phyloP scores from a whole-genome alignment of 345 rosid genomes.

The Anacardium occidentale region DNA sequence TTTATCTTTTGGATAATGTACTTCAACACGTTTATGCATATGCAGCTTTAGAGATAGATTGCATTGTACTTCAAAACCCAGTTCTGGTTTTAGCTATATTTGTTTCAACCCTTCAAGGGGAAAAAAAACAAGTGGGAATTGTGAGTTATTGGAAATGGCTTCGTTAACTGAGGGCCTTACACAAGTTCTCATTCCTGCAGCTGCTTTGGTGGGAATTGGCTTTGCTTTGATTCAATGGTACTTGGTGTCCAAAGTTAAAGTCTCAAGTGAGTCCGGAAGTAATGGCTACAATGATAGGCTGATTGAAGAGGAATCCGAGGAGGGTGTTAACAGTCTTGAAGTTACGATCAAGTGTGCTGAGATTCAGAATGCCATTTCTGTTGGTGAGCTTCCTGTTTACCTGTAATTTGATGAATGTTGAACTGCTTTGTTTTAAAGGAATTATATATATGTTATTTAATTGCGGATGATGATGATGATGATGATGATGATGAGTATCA shows the following conservation, averaged over 20 bases:
- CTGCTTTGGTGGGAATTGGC: constrained; percentile 53
- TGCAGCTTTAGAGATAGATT: too few species aligned
- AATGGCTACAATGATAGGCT: constrained; percentile 38
- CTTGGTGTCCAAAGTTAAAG: constrained; percentile 54
- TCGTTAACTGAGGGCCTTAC: constrained; percentile 44
- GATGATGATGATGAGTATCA: background rate
- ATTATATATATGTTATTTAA: background rate
- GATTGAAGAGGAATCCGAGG: constrained; percentile 52
- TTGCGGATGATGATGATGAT: background rate
- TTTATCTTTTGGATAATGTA: constrained; percentile 20
- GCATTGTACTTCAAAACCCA: background rate
- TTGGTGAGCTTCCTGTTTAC: constrained; percentile 38
- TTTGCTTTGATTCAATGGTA: constrained; percentile 72
- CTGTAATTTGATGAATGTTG: background rate
- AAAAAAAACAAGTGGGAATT: background rate
- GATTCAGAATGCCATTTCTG: constrained; percentile 68
- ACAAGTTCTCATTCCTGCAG: constrained; percentile 51
- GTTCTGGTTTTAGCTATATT: constrained; percentile 7
- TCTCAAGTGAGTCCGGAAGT: constrained; percentile 31
- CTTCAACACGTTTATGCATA: too few species aligned
- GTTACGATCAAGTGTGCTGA: constrained; percentile 60
- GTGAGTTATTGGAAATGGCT: constrained; percentile 33
- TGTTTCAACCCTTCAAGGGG: too few species aligned
- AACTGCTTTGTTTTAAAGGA: background rate
- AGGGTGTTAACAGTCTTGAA: constrained; percentile 45